phyloP scores from a whole-genome alignment of 192 early-diverging fungal species.

The Coemansia sp. region DNA sequence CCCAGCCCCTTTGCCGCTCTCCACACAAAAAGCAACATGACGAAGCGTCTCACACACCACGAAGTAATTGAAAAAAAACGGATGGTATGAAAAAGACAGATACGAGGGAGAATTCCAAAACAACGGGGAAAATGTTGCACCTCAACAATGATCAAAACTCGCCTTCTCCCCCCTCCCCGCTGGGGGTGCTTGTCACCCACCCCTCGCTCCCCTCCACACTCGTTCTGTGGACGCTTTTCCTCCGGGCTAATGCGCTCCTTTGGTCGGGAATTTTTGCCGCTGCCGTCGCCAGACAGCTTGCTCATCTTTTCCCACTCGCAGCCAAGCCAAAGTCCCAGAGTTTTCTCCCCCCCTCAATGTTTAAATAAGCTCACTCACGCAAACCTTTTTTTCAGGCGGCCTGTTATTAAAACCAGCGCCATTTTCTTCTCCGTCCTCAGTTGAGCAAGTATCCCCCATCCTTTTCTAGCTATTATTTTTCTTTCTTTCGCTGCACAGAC shows the following conservation, averaged over 20 bases:
- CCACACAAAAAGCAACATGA: not conserved
- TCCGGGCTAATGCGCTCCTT: constrained; percentile 2
- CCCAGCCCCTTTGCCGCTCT: not conserved
- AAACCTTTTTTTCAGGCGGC: not conserved
- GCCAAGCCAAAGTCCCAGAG: not conserved
- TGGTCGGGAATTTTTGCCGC: constrained; percentile 13
- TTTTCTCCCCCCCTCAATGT: not conserved
- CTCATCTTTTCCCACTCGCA: not conserved
- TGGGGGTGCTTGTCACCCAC: constrained; percentile 1
- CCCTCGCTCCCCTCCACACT: not conserved
- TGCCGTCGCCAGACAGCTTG: constrained; percentile 5
- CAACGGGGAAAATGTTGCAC: constrained; percentile 2
- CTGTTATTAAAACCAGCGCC: not conserved
- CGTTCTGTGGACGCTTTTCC: constrained; percentile 11
- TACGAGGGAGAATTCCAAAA: not conserved
- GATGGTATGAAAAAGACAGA: not conserved
- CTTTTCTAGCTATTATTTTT: not conserved
- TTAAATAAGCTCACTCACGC: not conserved
- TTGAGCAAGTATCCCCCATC: not conserved
- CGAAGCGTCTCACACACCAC: not conserved
- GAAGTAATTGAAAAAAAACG: no score
- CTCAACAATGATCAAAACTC: not conserved
- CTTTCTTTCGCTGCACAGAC: not conserved
- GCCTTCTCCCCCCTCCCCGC: not conserved
- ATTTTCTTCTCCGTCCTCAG: not conserved